A percentile compares a stretch with the other conserved stretches of the same genome.
Evolutionary conservation across 2,329 filamentous ascomycete genomes (phyloP).

Genomic region (Penicillium thymicola): DNA sequence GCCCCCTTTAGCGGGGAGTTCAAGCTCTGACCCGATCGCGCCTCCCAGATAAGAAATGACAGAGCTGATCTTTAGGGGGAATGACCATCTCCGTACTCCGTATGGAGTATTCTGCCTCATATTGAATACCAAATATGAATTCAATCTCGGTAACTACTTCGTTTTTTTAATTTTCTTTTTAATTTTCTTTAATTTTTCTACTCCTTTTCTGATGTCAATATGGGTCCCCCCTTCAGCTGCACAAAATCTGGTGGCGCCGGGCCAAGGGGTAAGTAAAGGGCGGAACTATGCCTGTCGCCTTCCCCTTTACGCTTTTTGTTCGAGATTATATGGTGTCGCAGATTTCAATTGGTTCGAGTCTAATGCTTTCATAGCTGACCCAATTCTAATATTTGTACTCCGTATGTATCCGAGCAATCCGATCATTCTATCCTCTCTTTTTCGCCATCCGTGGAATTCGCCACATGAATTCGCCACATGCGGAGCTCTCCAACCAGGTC

Average conservation of each 20-base stretch:
- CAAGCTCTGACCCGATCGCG: conserved; percentile 11
- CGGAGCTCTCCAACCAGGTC: neutral
- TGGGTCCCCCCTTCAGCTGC: conserved; percentile 17
- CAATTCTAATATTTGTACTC: neutral
- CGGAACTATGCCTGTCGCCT: neutral
- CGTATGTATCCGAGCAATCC: neutral
- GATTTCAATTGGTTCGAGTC: neutral
- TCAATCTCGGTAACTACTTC: neutral
- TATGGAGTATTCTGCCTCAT: neutral
- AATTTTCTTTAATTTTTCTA: neutral
- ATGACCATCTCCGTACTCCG: neutral
- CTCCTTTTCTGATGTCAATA: conserved; percentile 18
- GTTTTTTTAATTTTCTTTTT: too few species aligned
- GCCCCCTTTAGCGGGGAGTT: conserved; percentile 10
- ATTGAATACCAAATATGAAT: neutral
- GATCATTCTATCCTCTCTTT: neutral
- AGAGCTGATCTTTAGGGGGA: conserved; percentile 10
- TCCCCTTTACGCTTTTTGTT: neutral
- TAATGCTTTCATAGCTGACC: neutral
- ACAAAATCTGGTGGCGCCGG: conserved; percentile 12
- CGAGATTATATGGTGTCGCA: neutral
- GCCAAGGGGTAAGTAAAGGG: conserved; percentile 3
- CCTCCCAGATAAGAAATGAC: conserved; percentile 15
- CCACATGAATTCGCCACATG: conserved; percentile 8
- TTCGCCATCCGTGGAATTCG: conserved; percentile 2